Conservation (phyloP, 2,329 filamentous ascomycete species). For the Bipolaris victoriae region DNA sequence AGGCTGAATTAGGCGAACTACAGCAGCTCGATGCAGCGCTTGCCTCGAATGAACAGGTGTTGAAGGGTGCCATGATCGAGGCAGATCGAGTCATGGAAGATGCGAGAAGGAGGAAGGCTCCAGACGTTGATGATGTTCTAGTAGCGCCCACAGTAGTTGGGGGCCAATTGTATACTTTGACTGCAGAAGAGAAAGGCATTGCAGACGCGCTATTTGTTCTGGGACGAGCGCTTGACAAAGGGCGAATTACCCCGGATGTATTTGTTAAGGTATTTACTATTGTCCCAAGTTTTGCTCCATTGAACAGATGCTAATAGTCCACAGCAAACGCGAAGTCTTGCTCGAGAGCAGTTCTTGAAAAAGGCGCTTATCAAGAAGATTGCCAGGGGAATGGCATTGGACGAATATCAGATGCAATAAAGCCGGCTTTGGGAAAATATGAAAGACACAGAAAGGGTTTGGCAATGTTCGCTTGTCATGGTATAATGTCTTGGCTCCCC, state of each 20-base stretch:
- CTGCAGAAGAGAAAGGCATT: conserved; percentile 86
- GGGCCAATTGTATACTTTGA: conserved; percentile 87
- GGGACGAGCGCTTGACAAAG: conserved; percentile 74
- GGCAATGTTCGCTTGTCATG: neutral
- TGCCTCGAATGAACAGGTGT: conserved; percentile 75
- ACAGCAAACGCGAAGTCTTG: conserved; percentile 69
- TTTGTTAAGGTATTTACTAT: conserved; percentile 70
- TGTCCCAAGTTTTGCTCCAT: neutral
- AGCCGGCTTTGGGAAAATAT: neutral
- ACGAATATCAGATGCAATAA: conserved; percentile 45
- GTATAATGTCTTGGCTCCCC: neutral
- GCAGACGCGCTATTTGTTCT: conserved; percentile 87
- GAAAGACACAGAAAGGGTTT: neutral
- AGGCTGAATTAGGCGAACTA: conserved; percentile 75
- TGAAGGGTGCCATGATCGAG: conserved; percentile 76
- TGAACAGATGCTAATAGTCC: conserved; percentile 14
- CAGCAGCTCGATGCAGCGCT: conserved; percentile 73
- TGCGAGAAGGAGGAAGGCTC: conserved; percentile 71
- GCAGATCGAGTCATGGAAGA: conserved; percentile 79
- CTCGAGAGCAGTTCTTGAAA: conserved; percentile 82
- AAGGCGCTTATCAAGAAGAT: conserved; percentile 82
- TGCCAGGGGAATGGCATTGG: conserved; percentile 74
- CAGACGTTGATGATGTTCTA: conserved; percentile 85
- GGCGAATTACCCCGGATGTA: conserved; percentile 71
- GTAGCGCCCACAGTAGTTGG: conserved; percentile 94